Base-by-base conservation (phyloP, 2,329 filamentous ascomycete species). In the Clarireedia hainanense region DNA sequence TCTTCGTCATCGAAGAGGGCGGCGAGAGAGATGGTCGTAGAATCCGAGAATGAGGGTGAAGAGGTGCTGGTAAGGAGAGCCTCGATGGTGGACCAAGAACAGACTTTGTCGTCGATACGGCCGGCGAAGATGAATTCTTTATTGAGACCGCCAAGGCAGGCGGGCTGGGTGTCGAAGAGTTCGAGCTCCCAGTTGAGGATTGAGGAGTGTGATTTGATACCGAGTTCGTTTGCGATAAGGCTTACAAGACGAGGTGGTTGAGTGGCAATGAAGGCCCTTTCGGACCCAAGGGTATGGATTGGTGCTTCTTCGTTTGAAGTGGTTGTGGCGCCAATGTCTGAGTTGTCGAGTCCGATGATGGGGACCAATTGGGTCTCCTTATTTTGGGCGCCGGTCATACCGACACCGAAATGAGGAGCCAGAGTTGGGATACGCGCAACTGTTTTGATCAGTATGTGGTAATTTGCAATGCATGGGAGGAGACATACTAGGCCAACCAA, bases 171-270 rank as follows among this genome's bases (percentile, higher is more conserved):
- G 72, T 97, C 94, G 69, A 87, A 99, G 34, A 99, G 85, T 74
- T 99, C 94, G 39, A 97, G 82, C 69, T 99, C 94, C 94, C 94
- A 99, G 75, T 94, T 95, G 56, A 96, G 75, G 60, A 99, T 96
- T 52, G 79, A 81, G 63, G 77, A 80, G 69, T 86, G 84, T 59
- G 89, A 83, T 52, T 77, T 74, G 59, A 97, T 81, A 30, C 82
- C 83, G n/a, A 97, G 79, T 69, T 94, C 80, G 14, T 80, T 80
- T 6, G 87, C 81, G 67, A 99, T 95, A 20, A 90, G 82, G 69
- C 86, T 84, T 58, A 97, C 90, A 20, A 99, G 80, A 60, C 85
- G 84, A 27, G 88, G 85, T 0, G 94, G 92, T 71, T 99, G 94
- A 0, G 87, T 92, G 42, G 86, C 79, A 47, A 85, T 80, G 68